phyloP scores from a whole-genome alignment of 1,284 basidiomycete genomes.

The Ustilago tritici region DNA sequence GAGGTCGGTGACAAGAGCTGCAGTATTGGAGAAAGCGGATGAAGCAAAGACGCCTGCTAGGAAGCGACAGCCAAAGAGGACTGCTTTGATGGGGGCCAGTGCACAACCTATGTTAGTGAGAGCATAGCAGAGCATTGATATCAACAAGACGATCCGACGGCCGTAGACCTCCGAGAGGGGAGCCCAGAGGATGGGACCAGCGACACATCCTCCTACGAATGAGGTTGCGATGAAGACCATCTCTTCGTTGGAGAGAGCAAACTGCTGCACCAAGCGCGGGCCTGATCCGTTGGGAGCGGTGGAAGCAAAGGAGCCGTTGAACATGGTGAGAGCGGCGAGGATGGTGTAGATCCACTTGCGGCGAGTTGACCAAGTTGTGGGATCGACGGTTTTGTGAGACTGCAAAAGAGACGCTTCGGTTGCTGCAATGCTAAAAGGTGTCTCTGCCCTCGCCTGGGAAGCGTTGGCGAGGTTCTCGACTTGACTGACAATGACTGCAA shows the following conservation, averaged over 20 bases:
- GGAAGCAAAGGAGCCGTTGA: conserved; percentile 47
- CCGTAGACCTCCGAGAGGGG: conserved; percentile 47
- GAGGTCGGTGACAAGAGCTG: conserved; percentile 45
- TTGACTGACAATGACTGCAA: conserved; percentile 4
- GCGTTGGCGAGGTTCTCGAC: conserved; percentile 11
- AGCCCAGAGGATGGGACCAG: conserved; percentile 49
- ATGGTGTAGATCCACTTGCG: conserved; percentile 39
- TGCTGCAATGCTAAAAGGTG: not conserved
- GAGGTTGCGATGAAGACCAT: conserved; percentile 36
- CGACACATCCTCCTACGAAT: conserved; percentile 48
- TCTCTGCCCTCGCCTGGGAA: not conserved
- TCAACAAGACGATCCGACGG: conserved; percentile 16
- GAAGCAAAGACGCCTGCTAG: conserved; percentile 42
- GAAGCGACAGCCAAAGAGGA: conserved; percentile 36
- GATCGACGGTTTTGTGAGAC: not conserved
- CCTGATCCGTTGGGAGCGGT: conserved; percentile 43
- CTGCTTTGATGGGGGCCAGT: conserved; percentile 25
- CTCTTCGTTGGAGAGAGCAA: conserved; percentile 29
- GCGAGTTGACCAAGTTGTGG: conserved; percentile 16
- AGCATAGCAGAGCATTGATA: conserved; percentile 24
- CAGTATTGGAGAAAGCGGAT: conserved; percentile 48
- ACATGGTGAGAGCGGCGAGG: conserved; percentile 42
- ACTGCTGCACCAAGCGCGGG: conserved; percentile 17
- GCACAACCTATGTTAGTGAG: conserved; percentile 38
- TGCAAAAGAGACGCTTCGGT: conserved; percentile 15